A percentile compares a stretch with the other conserved stretches of the same genome.
These are phyloP conservation scores for Neoboletus magnificus DNA, from an alignment of 768 basidiomycete species.

Conservation along the genomic window DNA sequence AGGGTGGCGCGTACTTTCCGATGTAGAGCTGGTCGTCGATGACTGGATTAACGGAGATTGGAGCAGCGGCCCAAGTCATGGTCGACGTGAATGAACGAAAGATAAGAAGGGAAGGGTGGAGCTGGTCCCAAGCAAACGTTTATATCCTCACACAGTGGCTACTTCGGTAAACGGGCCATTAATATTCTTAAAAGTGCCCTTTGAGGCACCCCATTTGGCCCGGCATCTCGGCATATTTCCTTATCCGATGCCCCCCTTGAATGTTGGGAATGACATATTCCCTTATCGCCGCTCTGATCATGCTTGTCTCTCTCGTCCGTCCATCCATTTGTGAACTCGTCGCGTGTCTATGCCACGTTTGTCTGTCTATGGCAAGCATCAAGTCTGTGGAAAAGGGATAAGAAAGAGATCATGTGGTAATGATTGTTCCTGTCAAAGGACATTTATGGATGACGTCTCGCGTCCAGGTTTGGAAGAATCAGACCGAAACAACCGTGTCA, in stretches of 20 bases:
- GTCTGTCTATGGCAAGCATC: background rate
- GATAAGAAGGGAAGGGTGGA: constrained; percentile 10
- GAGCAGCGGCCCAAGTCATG: constrained; percentile 30
- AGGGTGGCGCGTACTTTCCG: constrained; percentile 32
- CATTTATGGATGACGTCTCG: background rate
- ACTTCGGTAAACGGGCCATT: background rate
- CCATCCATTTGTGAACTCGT: background rate
- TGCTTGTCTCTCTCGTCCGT: background rate
- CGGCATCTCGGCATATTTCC: constrained; percentile 25
- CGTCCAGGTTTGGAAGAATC: background rate
- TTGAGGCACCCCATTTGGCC: background rate
- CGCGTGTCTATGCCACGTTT: too few relatives aligned
- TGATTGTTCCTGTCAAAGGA: background rate
- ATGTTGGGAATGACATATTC: background rate
- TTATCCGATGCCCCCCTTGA: background rate
- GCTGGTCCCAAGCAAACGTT: constrained; percentile 6
- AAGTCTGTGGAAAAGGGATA: background rate
- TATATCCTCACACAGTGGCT: constrained; percentile 14
- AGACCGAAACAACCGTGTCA: background rate
- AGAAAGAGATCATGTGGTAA: background rate
- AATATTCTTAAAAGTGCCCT: background rate
- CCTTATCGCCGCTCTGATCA: background rate
- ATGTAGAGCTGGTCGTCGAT: constrained; percentile 33
- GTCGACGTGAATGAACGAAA: background rate
- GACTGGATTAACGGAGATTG: constrained; percentile 27